Evolutionary conservation across 2,329 filamentous ascomycete genomes (phyloP), one percentile per base, ranked within the genome.

Genomic region (Didymella pinodella): DNA sequence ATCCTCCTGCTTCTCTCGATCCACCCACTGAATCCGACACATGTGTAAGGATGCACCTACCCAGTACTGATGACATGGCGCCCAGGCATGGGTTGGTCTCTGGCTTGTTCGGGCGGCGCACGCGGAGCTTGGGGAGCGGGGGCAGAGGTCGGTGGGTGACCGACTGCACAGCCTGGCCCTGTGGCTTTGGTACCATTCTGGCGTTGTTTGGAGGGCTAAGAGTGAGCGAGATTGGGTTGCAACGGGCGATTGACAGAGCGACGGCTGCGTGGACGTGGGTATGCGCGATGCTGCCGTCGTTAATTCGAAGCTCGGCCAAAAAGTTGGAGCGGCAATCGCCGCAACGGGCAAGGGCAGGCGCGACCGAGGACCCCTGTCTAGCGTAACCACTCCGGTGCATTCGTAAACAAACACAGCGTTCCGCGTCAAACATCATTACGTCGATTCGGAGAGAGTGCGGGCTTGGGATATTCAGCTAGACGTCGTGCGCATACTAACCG

Each of bases 1-100:
- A 12, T 41, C 25, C 38, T 34, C 48, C 14, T 31, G 16, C 34
- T 32, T 26, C 11, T 49, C 18, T 43, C 20, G 6, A 7, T 20
- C 36, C 38, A 32, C 22, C 16, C 1, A 36, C 2, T 36, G 32
- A 36, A 6, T 14, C 32, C 32, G 4, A 16, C 32, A 36, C 32
- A 7, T 4, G 16, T 14, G 44, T n/a, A 29, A n/a, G 14, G 12
- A 12, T 14, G 12, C 29, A 71, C 65, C 50, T 84, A 90, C 88
- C 87, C 69, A 90, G 76, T 68, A 90, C 85, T 51, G 86, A 84
- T 49, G 83, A 84, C 89, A 91, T 90, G 44, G 88, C 80, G 16
- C 84, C 83, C 48, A 89, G 74, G 71, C 89, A 91, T 53, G 88
- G 85, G 73, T 89, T 90, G 62, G 79, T 77, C 69, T 87, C 83